Percentiles rank a stretch among this genome's conserved stretches.
These are phyloP conservation scores for Papiliotrema flavescens DNA, from an alignment of 1,284 basidiomycete genomes.

Conservation along the genomic window DNA sequence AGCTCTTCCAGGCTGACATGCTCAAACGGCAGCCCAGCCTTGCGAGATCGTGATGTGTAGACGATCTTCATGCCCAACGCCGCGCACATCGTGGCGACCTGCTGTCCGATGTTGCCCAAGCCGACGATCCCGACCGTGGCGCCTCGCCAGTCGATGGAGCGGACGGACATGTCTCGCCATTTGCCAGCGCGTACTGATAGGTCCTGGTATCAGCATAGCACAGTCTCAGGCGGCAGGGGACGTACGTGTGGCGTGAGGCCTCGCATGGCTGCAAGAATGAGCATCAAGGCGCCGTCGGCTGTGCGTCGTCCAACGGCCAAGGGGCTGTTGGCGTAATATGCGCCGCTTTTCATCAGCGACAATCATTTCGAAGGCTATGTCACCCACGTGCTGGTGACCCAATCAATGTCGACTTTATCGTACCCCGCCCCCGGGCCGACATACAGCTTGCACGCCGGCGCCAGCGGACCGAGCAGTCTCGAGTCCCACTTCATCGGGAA, in stretches of 20 bases:
- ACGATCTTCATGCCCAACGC: constrained; percentile 6
- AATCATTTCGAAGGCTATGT: not conserved
- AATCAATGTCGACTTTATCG: constrained; percentile 28
- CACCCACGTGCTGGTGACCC: constrained; percentile 20
- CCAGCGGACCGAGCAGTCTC: constrained; percentile 18
- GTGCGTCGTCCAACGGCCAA: constrained; percentile 28
- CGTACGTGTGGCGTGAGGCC: constrained; percentile 19
- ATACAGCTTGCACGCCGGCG: constrained; percentile 19
- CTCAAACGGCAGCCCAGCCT: not conserved
- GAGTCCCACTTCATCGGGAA: constrained; percentile 20
- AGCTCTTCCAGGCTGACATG: constrained; percentile 9
- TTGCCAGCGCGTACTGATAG: constrained; percentile 16
- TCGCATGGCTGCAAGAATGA: constrained; percentile 27
- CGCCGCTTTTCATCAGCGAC: constrained; percentile 15
- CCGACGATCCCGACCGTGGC: constrained; percentile 16
- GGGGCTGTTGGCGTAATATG: constrained; percentile 36
- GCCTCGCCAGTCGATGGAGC: constrained; percentile 15
- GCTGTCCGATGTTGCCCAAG: constrained; percentile 11
- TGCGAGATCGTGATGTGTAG: not conserved
- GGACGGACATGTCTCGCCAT: constrained; percentile 15
- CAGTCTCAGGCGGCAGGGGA: not conserved
- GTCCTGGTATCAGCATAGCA: constrained; percentile 10
- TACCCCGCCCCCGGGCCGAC: constrained; percentile 28
- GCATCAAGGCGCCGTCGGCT: constrained; percentile 30
- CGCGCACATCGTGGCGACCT: constrained; percentile 8